A percentile compares a stretch with the other conserved stretches of the same genome.
phyloP scores from a whole-genome alignment of 768 basidiomycete species.

The Zangia roseola region DNA sequence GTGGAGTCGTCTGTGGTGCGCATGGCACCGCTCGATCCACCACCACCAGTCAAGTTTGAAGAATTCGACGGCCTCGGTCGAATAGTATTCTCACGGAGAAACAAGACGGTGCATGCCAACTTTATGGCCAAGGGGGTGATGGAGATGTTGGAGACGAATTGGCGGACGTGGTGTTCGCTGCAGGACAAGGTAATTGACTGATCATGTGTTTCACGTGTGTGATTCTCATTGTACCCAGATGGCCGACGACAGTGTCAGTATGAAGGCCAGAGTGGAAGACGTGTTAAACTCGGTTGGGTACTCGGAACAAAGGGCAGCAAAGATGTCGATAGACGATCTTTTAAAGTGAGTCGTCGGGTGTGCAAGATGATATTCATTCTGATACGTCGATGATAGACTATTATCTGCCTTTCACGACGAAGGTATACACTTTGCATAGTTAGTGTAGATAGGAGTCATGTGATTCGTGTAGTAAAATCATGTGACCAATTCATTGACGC shows the following conservation, averaged over 20 bases:
- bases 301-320: conserved; percentile 78
- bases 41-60: conserved; percentile 92
- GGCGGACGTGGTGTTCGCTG: conserved; percentile 87
- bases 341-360: conserved; percentile 73
- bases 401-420: conserved; percentile 72
- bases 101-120: conserved; percentile 86
- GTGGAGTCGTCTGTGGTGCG: conserved; percentile 94
- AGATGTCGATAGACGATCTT: conserved; percentile 92
- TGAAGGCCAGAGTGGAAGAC: no score
- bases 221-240: no score
- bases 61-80: conserved; percentile 96
- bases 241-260: no score
- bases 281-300: conserved; percentile 54
- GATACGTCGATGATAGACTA: conserved; percentile 42
- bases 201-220: no score
- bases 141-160: conserved; percentile 92
- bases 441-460: not conserved
- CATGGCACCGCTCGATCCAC: conserved; percentile 89
- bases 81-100: conserved; percentile 85
- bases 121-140: conserved; percentile 94
- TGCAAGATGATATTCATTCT: not conserved
- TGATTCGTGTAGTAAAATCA: conserved; percentile 4
- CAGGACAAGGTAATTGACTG: conserved; percentile 54
- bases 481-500: not conserved
- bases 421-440: conserved; percentile 45